Percentiles rank a stretch among this genome's conserved stretches.
Conservation (phyloP, 176 grass and related monocot genomes). For the Pharus latifolius region DNA sequence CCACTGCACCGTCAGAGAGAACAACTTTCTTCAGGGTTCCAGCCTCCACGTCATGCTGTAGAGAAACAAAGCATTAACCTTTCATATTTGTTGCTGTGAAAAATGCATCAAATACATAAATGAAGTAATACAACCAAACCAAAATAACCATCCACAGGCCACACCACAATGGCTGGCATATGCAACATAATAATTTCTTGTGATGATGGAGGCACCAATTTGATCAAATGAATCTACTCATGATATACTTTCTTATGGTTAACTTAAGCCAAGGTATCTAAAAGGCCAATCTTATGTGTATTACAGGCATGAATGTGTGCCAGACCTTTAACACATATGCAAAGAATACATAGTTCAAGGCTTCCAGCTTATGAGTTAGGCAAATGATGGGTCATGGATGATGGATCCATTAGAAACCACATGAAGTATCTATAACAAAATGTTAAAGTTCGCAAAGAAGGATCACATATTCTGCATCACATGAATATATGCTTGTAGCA, state of each 20-base stretch:
- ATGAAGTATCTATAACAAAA: background rate
- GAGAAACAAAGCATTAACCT: conserved; percentile 1
- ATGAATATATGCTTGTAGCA: background rate
- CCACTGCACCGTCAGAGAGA: conserved; percentile 76
- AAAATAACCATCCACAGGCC: background rate
- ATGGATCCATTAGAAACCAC: background rate
- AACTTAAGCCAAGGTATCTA: background rate
- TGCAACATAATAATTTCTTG: background rate
- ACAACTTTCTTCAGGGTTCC: conserved; percentile 88
- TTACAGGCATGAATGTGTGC: background rate
- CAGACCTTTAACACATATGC: background rate
- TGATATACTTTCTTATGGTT: background rate
- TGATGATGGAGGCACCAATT: no score
- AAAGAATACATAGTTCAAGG: background rate
- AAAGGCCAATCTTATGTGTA: background rate
- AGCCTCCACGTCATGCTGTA: conserved; percentile 89
- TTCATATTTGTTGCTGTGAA: background rate
- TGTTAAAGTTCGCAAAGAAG: background rate
- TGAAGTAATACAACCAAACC: background rate
- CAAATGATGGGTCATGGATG: no score
- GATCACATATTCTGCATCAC: background rate
- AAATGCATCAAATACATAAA: background rate
- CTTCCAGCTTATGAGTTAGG: background rate
- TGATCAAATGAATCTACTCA: background rate
- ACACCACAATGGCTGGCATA: background rate